Percentiles rank a stretch among this genome's conserved stretches.
phyloP scores from a whole-genome alignment of 768 basidiomycete species.

The Russula griseocarnosa region DNA sequence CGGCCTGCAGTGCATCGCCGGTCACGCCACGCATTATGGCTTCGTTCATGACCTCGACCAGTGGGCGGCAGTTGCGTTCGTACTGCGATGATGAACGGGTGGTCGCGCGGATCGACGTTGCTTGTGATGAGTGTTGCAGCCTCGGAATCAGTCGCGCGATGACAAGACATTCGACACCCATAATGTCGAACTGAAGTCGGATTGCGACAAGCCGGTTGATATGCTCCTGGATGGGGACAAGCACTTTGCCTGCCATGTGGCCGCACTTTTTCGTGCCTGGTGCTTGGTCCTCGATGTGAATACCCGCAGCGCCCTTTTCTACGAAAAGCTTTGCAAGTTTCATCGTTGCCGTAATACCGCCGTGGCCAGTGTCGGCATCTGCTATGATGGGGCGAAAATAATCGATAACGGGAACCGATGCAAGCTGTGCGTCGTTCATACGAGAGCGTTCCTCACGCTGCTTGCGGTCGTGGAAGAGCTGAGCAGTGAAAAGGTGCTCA shows the following conservation, averaged over 20 bases:
- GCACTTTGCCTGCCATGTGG: constrained; percentile 93
- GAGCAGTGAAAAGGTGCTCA: constrained; percentile 95
- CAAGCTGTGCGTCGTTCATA: constrained; percentile 67
- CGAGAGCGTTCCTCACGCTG: constrained; percentile 76
- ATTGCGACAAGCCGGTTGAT: constrained; percentile 97
- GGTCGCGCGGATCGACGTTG: constrained; percentile 97
- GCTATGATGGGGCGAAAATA: constrained; percentile 94
- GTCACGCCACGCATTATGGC: constrained; percentile 79
- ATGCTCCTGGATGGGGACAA: constrained; percentile 96
- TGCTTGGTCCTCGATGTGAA: constrained; percentile 97
- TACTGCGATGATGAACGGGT: constrained; percentile 90
- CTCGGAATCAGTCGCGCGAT: constrained; percentile 96
- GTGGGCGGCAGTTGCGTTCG: constrained; percentile 67
- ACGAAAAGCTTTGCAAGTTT: constrained; percentile 99
- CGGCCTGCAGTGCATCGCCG: constrained; percentile 75
- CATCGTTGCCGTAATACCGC: constrained; percentile 97
- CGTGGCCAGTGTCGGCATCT: constrained; percentile 97
- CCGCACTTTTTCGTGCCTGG: constrained; percentile 96
- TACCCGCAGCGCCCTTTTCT: constrained; percentile 96
- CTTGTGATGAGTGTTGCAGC: constrained; percentile 95
- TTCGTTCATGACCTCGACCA: constrained; percentile 77
- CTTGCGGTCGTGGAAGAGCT: constrained; percentile 98
- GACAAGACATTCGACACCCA: constrained; percentile 94
- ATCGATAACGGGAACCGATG: constrained; percentile 68
- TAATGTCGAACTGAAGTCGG: constrained; percentile 95